Percentiles rank a stretch among this genome's conserved stretches.
Evolutionary conservation across 164 flowering plant species (phyloP).

Genomic region (Umbilicus rupestris): DNA sequence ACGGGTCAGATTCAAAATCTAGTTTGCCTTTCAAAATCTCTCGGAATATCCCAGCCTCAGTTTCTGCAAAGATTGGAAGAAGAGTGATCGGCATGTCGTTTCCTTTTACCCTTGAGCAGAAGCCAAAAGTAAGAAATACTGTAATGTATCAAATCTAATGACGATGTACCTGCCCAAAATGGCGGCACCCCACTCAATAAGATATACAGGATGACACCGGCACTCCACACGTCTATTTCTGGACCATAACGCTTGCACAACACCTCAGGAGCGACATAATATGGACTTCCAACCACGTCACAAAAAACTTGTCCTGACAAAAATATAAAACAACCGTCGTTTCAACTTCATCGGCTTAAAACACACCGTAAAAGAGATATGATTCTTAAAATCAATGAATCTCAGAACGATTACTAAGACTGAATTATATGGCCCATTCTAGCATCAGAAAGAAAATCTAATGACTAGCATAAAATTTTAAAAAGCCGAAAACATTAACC

Average conservation of each 20-base stretch:
- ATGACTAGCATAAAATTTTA: too few relatives aligned
- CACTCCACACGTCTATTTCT: slow-evolving; percentile 9
- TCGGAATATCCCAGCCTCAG: slow-evolving; percentile 2
- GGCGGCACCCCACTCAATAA: slow-evolving; percentile 8
- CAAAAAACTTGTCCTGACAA: slow-evolving; percentile 1
- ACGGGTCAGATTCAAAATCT: slow-evolving; percentile 6
- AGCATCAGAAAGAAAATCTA: neutral
- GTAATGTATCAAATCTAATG: neutral
- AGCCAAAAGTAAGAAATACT: neutral
- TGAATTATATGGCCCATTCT: neutral
- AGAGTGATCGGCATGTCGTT: neutral
- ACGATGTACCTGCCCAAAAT: slow-evolving; percentile 7
- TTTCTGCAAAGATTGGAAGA: neutral
- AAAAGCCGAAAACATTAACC: neutral
- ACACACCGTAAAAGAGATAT: neutral
- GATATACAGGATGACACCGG: slow-evolving; percentile 8
- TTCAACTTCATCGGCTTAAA: neutral
- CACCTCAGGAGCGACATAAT: slow-evolving; percentile 8
- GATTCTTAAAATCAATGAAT: neutral
- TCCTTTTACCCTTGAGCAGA: neutral
- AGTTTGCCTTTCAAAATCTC: slow-evolving; percentile 6
- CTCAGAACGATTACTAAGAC: neutral
- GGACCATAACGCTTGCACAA: slow-evolving; percentile 5
- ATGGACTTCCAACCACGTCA: slow-evolving; percentile 8
- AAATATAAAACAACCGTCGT: neutral